Conservation (phyloP, 352 stramenopile genomes). For the Blastocystis sp. region DNA sequence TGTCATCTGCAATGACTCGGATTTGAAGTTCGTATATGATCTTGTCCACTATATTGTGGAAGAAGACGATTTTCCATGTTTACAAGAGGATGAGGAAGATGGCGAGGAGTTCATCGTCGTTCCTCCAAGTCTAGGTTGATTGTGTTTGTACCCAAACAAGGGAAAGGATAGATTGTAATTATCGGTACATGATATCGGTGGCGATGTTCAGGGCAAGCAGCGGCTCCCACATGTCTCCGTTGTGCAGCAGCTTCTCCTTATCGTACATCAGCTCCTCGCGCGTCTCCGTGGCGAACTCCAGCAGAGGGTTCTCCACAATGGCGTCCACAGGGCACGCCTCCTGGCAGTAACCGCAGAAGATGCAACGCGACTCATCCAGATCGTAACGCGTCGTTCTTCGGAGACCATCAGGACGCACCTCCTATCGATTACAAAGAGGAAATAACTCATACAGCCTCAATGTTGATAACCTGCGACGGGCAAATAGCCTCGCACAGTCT, state of each 20-base stretch:
- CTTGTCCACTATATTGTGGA: constrained; percentile 35
- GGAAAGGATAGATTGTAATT: constrained; percentile 62
- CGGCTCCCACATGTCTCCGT: constrained; percentile 99
- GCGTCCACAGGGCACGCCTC: constrained; percentile 93
- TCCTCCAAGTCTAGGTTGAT: constrained; percentile 8
- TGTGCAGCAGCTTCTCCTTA: constrained; percentile 98
- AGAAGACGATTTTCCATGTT: not conserved
- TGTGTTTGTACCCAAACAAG: too few species aligned
- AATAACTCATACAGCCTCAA: constrained; percentile 77
- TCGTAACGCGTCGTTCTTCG: constrained; percentile 97
- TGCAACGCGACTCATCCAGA: constrained; percentile 99
- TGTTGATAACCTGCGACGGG: constrained; percentile 96
- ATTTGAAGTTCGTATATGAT: constrained; percentile 9
- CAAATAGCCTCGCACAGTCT: constrained; percentile 99
- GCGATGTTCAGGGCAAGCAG: constrained; percentile 97
- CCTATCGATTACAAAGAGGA: constrained; percentile 59
- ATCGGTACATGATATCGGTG: constrained; percentile 95
- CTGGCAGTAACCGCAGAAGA: constrained; percentile 93
- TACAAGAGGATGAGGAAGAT: not conserved
- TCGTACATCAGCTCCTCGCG: constrained; percentile 98
- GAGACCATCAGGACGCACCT: constrained; percentile 86
- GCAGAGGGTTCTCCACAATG: constrained; percentile 98
- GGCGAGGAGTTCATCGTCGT: constrained; percentile 25
- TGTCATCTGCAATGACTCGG: constrained; percentile 41
- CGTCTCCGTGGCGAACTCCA: constrained; percentile 97